A percentile compares a stretch with the other conserved stretches of the same genome.
These are phyloP conservation scores for Globomyces pollinis-pini DNA, from an alignment of 192 early-diverging fungal genomes.

Conservation along the genomic window DNA sequence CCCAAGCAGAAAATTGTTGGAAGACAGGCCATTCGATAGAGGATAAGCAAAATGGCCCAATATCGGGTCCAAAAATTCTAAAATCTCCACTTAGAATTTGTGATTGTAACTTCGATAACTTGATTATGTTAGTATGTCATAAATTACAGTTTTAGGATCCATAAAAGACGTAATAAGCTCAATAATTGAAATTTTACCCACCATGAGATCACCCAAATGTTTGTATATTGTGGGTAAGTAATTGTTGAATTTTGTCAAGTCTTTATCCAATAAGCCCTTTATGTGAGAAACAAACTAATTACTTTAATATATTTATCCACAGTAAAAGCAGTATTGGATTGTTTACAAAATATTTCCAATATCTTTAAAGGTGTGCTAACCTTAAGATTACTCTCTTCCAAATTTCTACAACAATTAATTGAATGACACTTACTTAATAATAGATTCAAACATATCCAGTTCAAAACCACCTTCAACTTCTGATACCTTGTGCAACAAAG, in stretches of 20 bases:
- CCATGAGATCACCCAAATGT: background rate
- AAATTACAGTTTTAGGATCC: background rate
- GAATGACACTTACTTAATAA: too few relatives aligned
- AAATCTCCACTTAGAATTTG: background rate
- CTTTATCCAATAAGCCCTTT: background rate
- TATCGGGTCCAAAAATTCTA: background rate
- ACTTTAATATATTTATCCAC: background rate
- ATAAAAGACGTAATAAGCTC: background rate
- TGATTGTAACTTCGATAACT: background rate
- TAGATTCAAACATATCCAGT: background rate
- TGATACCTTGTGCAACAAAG: background rate
- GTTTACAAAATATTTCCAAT: background rate
- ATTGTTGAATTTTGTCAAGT: background rate
- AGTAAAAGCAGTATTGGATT: background rate
- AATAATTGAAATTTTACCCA: background rate
- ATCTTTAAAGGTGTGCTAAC: too few relatives aligned
- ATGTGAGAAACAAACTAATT: background rate
- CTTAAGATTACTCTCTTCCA: too few relatives aligned
- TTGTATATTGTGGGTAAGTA: background rate
- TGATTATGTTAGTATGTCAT: background rate
- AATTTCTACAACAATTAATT: too few relatives aligned
- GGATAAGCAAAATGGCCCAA: background rate
- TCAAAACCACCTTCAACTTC: background rate
- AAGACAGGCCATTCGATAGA: background rate
- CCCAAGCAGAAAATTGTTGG: background rate